Evolutionary conservation across 352 stramenopile genomes (phyloP), one percentile per base, ranked within the genome.

Genomic region (Globisporangium megalacanthum): DNA sequence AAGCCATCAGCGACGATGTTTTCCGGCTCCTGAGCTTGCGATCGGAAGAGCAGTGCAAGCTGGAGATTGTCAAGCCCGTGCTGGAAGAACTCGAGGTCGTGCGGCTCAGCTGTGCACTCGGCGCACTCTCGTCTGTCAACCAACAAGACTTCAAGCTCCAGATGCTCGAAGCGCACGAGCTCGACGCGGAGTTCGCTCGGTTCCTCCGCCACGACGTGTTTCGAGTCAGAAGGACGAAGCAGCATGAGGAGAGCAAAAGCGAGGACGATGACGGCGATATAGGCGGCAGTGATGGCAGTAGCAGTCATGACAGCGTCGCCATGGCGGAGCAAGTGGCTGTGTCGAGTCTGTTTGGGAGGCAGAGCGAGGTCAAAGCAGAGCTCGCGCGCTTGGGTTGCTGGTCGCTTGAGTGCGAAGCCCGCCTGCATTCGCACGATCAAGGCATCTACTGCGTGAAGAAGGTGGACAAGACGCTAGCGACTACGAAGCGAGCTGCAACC

Each of bases 81-180:
- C 56, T 92, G 19, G 63, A 77, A 8, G 83, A 94, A 41, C 33
- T 80, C 36, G 83, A 92, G 25, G 69, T 94, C 4, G 67, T 89
- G 60, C 79, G 79, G 0, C 59, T 93, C 52, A 75, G 83, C 54
- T 76, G 65, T 33, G 66, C 62, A 20, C 66, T 93, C 0, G 73
- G 74, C 35, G 72, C 83, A 64, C 47, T 89, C 22, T 64, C 69
- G 6, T 69, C 56, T 0, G 63, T 83, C 19, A 80, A 69, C 31
- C 33, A 56, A 5, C 77, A 75, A 25, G 77, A 89, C 29, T 86
- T 86, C 33, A 68, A 80, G 52, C 62, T 68, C 41, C 68, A 79
- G 17, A 61, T 87, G 65, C 66, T 89, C 6, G 66, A 75, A n/a
- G 61, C 77, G 0, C 54, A 53, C 31, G 75, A 88, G 9, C 83